phyloP scores from a whole-genome alignment of 495 filamentous ascomycete genomes.

The Jackrogersella minutella region DNA sequence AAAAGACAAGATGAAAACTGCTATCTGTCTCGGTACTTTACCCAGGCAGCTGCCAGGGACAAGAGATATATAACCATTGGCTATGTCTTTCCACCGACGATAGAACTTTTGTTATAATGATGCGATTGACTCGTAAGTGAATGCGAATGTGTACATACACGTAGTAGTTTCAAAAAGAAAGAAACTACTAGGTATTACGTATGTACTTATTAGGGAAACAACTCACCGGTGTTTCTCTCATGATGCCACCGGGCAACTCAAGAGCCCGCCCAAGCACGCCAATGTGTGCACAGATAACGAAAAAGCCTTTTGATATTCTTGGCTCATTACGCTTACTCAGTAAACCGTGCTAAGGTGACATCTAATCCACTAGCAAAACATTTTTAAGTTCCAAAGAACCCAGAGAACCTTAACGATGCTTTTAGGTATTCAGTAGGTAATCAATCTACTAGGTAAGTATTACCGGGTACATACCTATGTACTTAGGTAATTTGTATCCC shows the following conservation, averaged over 20 bases:
- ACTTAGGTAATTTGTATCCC: not conserved
- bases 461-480: too few species aligned
- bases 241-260: too few species aligned
- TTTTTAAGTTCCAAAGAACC: not conserved
- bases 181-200: not conserved
- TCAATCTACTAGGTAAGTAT: too few species aligned
- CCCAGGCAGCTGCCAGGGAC: not conserved
- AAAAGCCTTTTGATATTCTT: too few species aligned
- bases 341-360: not conserved
- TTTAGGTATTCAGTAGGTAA: too few species aligned
- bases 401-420: not conserved
- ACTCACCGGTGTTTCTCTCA: too few species aligned
- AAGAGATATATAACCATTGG: not conserved
- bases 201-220: too few species aligned
- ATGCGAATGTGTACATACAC: too few species aligned
- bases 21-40: not conserved
- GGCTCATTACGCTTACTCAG: conserved; percentile 7
- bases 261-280: not conserved
- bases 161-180: too few species aligned
- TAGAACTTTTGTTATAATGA: conserved; percentile 11
- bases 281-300: not conserved
- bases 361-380: not conserved
- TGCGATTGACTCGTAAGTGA: conserved; percentile 16
- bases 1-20: too few species aligned
- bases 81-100: not conserved